phyloP scores from a whole-genome alignment of 2,329 filamentous ascomycete species.

The Talaromyces funiculosus region DNA sequence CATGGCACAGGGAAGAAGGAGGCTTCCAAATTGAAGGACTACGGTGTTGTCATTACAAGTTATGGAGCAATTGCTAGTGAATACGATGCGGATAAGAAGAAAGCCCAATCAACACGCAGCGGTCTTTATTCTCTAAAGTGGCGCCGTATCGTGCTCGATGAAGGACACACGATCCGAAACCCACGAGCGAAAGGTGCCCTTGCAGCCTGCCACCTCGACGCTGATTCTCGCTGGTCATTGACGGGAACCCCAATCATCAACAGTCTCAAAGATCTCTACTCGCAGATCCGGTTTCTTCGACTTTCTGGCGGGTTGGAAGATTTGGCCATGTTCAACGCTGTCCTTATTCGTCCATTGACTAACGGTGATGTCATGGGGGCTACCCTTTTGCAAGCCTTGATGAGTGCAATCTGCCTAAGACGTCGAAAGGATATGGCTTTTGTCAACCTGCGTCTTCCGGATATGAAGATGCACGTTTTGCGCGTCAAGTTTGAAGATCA shows the following conservation, averaged over 20 bases:
- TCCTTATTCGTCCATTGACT: slow-evolving; percentile 64
- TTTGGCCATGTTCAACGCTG: slow-evolving; percentile 65
- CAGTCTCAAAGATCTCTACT: slow-evolving; percentile 73
- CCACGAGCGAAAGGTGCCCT: slow-evolving; percentile 65
- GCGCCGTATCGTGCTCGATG: slow-evolving; percentile 75
- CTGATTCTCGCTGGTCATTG: slow-evolving; percentile 70
- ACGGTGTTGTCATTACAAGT: slow-evolving; percentile 76
- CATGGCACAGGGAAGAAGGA: slow-evolving; percentile 60
- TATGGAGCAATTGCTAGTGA: slow-evolving; percentile 72
- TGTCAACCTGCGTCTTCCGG: slow-evolving; percentile 71
- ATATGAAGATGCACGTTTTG: slow-evolving; percentile 72
- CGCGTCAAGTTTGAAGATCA: slow-evolving; percentile 66
- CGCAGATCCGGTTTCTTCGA: slow-evolving; percentile 68
- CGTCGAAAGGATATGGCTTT: slow-evolving; percentile 86
- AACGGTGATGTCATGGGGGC: slow-evolving; percentile 54
- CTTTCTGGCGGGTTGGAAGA: slow-evolving; percentile 71
- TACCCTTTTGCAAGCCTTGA: slow-evolving; percentile 65
- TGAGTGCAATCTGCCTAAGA: slow-evolving; percentile 73
- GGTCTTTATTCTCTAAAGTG: slow-evolving; percentile 63
- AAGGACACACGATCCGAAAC: slow-evolving; percentile 79
- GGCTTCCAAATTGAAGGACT: slow-evolving; percentile 56
- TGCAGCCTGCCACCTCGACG: slow-evolving; percentile 61
- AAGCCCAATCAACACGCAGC: slow-evolving; percentile 33
- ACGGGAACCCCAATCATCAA: slow-evolving; percentile 83
- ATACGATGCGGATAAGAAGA: slow-evolving; percentile 42